Percentiles rank a stretch among this genome's conserved stretches.
Evolutionary conservation across 257 asterid species (phyloP).

Genomic region (Fraxinus quadrangulata): DNA sequence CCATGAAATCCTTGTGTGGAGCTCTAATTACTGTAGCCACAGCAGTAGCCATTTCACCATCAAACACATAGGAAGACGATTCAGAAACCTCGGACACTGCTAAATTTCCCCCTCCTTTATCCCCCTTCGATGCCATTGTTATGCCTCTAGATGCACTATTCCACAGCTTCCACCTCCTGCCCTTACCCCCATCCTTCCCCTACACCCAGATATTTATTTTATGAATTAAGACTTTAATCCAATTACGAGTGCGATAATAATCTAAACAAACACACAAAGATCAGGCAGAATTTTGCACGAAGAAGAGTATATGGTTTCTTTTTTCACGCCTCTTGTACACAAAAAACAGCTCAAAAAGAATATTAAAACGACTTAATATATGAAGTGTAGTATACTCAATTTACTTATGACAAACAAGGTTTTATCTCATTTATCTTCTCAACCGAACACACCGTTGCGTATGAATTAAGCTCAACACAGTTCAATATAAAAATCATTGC

Average conservation of each 20-base stretch:
- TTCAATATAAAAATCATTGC: background rate
- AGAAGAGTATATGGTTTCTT: background rate
- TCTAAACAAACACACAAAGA: background rate
- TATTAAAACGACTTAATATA: background rate
- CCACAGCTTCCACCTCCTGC: slow-evolving; percentile 91
- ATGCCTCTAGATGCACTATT: slow-evolving; percentile 76
- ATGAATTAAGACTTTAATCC: background rate
- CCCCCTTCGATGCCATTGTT: slow-evolving; percentile 37
- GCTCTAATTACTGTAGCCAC: slow-evolving; percentile 78
- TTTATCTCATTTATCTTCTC: background rate
- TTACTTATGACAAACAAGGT: too few species aligned
- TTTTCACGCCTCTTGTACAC: background rate
- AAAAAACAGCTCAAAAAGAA: background rate
- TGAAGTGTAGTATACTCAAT: background rate
- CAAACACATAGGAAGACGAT: slow-evolving; percentile 45
- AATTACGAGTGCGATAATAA: background rate
- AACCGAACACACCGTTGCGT: background rate
- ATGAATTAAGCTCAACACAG: background rate
- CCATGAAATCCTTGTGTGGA: slow-evolving; percentile 73
- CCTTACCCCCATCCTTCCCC: slow-evolving; percentile 67
- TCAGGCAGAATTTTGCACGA: background rate
- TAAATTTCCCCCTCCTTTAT: slow-evolving; percentile 43
- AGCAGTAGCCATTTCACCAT: slow-evolving; percentile 75
- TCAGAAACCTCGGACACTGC: slow-evolving; percentile 59
- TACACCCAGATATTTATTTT: slow-evolving; percentile 16